These are phyloP conservation scores for Manihot esculenta DNA, from an alignment of 441 rosid genomes.

Conservation along the genomic window DNA sequence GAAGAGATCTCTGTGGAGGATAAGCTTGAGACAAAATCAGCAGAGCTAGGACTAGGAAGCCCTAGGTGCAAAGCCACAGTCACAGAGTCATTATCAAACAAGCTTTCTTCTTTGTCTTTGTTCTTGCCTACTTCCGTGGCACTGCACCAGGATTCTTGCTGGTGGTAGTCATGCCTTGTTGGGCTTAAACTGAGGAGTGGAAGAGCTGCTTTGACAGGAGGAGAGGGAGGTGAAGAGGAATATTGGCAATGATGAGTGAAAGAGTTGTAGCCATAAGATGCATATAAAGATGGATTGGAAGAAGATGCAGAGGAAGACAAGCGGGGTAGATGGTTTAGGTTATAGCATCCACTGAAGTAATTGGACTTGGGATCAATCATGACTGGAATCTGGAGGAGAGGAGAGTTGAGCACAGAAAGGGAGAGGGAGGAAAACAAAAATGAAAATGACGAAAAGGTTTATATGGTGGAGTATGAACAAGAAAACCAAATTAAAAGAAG, in stretches of 20 bases:
- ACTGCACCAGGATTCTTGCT: slow-evolving; percentile 21
- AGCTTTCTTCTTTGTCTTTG: slow-evolving; percentile 27
- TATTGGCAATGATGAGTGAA: slow-evolving; percentile 14
- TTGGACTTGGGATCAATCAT: slow-evolving; percentile 74
- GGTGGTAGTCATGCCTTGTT: slow-evolving; percentile 31
- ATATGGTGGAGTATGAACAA: slow-evolving; percentile 25
- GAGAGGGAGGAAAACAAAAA: slow-evolving; percentile 9
- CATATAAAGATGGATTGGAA: slow-evolving; percentile 28
- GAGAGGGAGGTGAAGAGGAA: slow-evolving; percentile 46
- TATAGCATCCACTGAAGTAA: slow-evolving; percentile 51
- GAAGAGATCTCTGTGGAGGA: slow-evolving; percentile 38
- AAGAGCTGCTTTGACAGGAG: slow-evolving; percentile 65
- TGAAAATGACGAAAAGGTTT: slow-evolving; percentile 21
- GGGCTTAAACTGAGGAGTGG: slow-evolving; percentile 72
- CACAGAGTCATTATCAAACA: slow-evolving; percentile 18
- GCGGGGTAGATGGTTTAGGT: slow-evolving; percentile 42
- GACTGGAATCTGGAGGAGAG: slow-evolving; percentile 28
- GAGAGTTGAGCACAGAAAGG: slow-evolving; percentile 1
- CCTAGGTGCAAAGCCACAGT: slow-evolving; percentile 70
- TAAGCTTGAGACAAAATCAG: slow-evolving; percentile 38
- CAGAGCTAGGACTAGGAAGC: slow-evolving; percentile 44
- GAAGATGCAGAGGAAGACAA: slow-evolving; percentile 37
- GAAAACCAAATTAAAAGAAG: slow-evolving; percentile 29
- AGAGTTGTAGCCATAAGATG: slow-evolving; percentile 24
- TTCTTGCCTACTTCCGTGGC: slow-evolving; percentile 45